Evolutionary conservation across 768 basidiomycete species (phyloP).

Genomic region (Amanita rubescens): DNA sequence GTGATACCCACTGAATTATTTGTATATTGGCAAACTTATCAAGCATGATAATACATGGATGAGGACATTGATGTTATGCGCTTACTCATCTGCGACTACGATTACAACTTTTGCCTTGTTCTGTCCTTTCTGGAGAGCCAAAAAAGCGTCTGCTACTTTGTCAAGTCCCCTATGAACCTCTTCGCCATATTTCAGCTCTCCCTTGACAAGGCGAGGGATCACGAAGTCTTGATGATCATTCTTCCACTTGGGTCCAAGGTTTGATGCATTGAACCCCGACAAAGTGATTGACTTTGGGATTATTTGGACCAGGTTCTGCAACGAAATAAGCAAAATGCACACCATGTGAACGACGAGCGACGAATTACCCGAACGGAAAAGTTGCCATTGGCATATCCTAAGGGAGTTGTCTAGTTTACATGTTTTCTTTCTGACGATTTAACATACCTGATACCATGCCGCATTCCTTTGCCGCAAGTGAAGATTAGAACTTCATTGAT

Average conservation of each 20-base stretch:
- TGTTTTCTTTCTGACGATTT: not conserved
- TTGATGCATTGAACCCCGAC: constrained; percentile 30
- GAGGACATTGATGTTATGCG: too few relatives aligned
- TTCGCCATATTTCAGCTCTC: constrained; percentile 42
- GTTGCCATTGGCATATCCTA: constrained; percentile 27
- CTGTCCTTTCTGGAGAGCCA: constrained; percentile 26
- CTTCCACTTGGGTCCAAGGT: constrained; percentile 26
- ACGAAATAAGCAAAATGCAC: not conserved
- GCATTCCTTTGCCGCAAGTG: constrained; percentile 25
- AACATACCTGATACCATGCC: constrained; percentile 29
- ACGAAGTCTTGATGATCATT: constrained; percentile 36
- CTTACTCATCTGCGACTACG: constrained; percentile 30
- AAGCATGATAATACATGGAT: too few relatives aligned
- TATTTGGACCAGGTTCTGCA: constrained; percentile 31
- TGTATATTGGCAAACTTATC: too few relatives aligned
- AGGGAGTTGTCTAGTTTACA: not conserved
- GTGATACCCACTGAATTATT: not conserved
- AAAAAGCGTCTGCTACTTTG: constrained; percentile 26
- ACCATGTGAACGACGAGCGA: not conserved
- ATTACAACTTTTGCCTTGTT: constrained; percentile 30
- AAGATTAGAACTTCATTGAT: not conserved
- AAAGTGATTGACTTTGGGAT: constrained; percentile 34
- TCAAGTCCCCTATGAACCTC: constrained; percentile 38
- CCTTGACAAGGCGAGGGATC: constrained; percentile 32
- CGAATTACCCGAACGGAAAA: constrained; percentile 20